Percentiles rank a stretch among this genome's conserved stretches.
Conservation (phyloP, 441 rosid genomes). For the Gossypium schwendimanii region DNA sequence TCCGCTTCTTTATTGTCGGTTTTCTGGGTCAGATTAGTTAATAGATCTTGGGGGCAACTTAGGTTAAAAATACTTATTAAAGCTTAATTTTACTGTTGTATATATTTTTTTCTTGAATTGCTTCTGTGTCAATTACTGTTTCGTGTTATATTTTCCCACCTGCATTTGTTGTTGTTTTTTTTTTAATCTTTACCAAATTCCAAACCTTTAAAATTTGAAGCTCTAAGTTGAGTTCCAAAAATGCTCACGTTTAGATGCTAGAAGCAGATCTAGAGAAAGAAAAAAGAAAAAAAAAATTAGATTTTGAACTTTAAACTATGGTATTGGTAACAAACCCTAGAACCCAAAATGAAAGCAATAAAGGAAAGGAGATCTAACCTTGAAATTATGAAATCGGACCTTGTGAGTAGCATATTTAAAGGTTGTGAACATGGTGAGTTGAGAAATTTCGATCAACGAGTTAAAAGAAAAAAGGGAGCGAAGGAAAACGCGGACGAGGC, state of each 20-base stretch:
- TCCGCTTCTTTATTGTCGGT: not conserved
- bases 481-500: not conserved
- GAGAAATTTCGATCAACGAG: slow-evolving; percentile 20
- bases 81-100: slow-evolving; percentile 15
- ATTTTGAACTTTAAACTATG: slow-evolving; percentile 15
- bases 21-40: slow-evolving; percentile 16
- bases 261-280: slow-evolving; percentile 25
- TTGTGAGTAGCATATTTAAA: slow-evolving; percentile 25
- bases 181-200: slow-evolving; percentile 1
- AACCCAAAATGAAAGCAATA: not conserved
- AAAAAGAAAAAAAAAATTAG: not conserved
- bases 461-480: not conserved
- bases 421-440: not conserved
- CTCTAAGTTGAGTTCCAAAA: not conserved
- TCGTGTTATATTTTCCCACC: slow-evolving; percentile 17
- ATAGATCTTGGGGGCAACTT: slow-evolving; percentile 37
- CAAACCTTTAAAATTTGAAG: slow-evolving; percentile 18
- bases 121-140: slow-evolving; percentile 21
- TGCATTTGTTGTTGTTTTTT: not conserved
- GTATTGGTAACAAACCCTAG: not conserved
- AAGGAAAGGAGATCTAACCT: slow-evolving; percentile 37
- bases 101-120: not conserved
- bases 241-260: not conserved
- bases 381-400: slow-evolving; percentile 19
- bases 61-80: slow-evolving; percentile 17